phyloP scores from a whole-genome alignment of 2,329 filamentous ascomycete genomes.

The Paecilomyces formosus region DNA sequence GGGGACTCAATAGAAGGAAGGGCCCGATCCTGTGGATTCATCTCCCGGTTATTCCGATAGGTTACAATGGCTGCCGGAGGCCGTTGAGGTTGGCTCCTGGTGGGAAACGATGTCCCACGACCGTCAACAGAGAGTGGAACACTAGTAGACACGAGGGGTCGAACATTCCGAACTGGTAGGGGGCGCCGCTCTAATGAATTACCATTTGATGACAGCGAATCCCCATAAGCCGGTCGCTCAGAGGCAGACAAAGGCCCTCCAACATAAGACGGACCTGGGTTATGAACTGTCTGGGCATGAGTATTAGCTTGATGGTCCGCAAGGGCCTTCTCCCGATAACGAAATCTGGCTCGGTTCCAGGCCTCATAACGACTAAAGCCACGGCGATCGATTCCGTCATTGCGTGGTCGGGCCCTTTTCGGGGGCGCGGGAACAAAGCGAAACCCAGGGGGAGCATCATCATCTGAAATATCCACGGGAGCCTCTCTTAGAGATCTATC shows the following conservation, averaged over 20 bases:
- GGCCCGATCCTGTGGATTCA: constrained; percentile 20
- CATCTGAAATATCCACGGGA: constrained; percentile 23
- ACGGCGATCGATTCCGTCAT: constrained; percentile 32
- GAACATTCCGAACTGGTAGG: constrained; percentile 5
- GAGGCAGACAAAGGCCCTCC: constrained; percentile 3
- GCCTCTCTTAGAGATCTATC: constrained; percentile 11
- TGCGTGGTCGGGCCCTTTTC: constrained; percentile 12
- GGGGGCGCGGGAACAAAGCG: constrained; percentile 25
- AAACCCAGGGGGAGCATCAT: constrained; percentile 29
- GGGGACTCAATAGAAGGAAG: constrained; percentile 30
- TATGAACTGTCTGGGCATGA: background rate
- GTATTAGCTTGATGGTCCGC: background rate
- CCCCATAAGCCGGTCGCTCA: constrained; percentile 12
- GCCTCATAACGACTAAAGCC: constrained; percentile 41
- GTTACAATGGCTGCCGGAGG: constrained; percentile 9
- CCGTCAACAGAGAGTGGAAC: constrained; percentile 26
- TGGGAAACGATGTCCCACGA: constrained; percentile 15
- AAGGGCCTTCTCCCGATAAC: constrained; percentile 25
- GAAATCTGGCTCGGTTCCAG: constrained; percentile 38
- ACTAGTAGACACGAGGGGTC: constrained; percentile 13
- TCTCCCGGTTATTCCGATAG: constrained; percentile 9
- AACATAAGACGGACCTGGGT: background rate
- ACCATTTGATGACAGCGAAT: constrained; percentile 9
- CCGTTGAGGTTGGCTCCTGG: constrained; percentile 11
- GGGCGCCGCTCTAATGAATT: constrained; percentile 14